phyloP scores from a whole-genome alignment of 768 basidiomycete species.

The Boletus sp. region DNA sequence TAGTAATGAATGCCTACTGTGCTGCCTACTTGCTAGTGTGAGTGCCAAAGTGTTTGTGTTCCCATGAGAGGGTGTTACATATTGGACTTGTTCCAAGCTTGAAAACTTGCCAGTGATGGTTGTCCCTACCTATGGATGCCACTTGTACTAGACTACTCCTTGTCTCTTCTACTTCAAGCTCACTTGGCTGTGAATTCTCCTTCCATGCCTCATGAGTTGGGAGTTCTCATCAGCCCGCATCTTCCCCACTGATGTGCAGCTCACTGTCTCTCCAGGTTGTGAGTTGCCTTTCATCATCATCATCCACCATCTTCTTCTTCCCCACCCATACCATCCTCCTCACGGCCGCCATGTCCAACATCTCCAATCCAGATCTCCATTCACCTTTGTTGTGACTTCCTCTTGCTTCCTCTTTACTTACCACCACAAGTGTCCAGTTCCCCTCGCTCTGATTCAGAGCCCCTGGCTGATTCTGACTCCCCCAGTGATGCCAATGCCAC shows the following conservation, averaged over 20 bases:
- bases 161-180: constrained; percentile 9
- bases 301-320: too few species aligned
- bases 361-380: constrained; percentile 1
- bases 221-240: too few species aligned
- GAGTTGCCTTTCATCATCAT: constrained; percentile 1
- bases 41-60: too few species aligned
- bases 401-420: constrained; percentile 16
- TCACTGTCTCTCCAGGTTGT: too few species aligned
- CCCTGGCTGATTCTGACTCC: constrained; percentile 29
- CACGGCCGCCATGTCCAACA: constrained; percentile 12
- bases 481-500: constrained; percentile 23
- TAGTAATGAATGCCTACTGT: neutral
- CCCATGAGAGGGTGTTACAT: constrained; percentile 28
- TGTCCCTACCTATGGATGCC: constrained; percentile 32
- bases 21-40: constrained; percentile 8
- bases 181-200: constrained; percentile 3
- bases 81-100: neutral
- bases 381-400: constrained; percentile 1
- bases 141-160: constrained; percentile 18
- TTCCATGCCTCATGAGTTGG: neutral
- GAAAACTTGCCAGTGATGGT: too few species aligned
- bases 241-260: too few species aligned
- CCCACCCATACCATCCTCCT: constrained; percentile 10
- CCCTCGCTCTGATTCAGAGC: constrained; percentile 27
- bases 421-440: constrained; percentile 12